Conservation (phyloP, 2,329 filamentous ascomycete species). For the Mycogone perniciosa region DNA sequence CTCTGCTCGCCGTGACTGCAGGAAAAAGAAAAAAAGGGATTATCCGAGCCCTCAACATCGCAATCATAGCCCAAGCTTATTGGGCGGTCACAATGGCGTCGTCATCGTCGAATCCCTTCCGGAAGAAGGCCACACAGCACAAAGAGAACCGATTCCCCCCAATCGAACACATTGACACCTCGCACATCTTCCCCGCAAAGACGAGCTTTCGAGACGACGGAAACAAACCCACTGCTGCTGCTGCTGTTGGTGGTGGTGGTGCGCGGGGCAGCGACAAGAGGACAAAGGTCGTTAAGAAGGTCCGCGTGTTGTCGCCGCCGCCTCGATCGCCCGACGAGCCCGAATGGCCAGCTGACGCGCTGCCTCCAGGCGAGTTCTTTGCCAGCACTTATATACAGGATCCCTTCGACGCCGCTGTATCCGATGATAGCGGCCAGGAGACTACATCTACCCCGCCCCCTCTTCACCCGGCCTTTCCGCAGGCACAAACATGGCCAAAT, state of each 20-base stretch:
- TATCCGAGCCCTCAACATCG: not conserved
- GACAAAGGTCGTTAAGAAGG: conserved; percentile 57
- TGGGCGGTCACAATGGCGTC: conserved; percentile 13
- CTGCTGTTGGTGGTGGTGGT: not conserved
- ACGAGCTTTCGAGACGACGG: conserved; percentile 9
- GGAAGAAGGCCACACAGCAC: conserved; percentile 15
- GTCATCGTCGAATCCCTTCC: conserved; percentile 20
- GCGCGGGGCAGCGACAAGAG: conserved; percentile 25
- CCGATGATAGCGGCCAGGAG: conserved; percentile 25
- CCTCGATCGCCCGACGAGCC: conserved; percentile 52
- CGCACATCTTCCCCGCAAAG: conserved; percentile 11
- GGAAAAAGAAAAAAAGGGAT: conserved; percentile 1
- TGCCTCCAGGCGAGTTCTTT: conserved; percentile 23
- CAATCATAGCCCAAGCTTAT: not conserved
- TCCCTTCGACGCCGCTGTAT: conserved; percentile 26
- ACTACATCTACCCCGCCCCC: conserved; percentile 21
- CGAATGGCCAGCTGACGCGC: conserved; percentile 27
- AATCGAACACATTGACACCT: conserved; percentile 14
- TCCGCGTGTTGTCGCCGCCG: conserved; percentile 59
- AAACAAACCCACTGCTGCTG: not conserved
- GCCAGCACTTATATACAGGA: conserved; percentile 20
- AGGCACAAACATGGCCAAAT: conserved; percentile 1
- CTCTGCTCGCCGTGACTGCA: conserved; percentile 10
- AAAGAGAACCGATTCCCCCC: conserved; percentile 7
- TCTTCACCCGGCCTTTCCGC: conserved; percentile 12